Evolutionary conservation across 345 rosid genomes (phyloP), one percentile per base, ranked within the genome.

Genomic region (Isatis tinctoria): DNA sequence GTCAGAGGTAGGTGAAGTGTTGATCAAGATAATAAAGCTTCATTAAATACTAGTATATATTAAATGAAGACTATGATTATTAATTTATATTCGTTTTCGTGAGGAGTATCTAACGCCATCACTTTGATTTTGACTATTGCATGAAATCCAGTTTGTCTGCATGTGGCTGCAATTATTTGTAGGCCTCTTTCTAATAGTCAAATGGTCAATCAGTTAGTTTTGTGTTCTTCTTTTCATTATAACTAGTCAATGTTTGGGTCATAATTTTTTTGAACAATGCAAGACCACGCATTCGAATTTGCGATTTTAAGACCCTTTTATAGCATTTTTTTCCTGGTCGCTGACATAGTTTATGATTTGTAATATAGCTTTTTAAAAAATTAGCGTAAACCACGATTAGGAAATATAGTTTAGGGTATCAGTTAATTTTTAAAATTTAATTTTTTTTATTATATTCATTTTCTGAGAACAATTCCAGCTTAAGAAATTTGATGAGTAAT

Each of bases 1-100:
- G 48, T 51, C 45, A 75, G 32, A 51, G 74, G 69, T 68, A 28
- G 74, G 57, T 75, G 74, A 35, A 41, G 74, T 51, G 2, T 60
- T 68, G 74, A 67, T 47, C 14, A 66, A 74, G 60, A 47, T 43
- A n/a, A 17, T 45, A 6, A 28, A 57, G 61, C 13, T 67, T 47
- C 11, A 8, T 52, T 65, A 47, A 66, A 44, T 57, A 37, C 0
- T 8, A 73, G 9, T 2, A 36, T 1, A 22, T 22, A 1, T 41
- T 43, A 6, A 24, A 35, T 4, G 44, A 13, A 65, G 59, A 18
- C 61, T 18, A 67, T 37, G 44, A 20, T 47, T 58, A 16, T 8
- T 58, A 11, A 57, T 30, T 41, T 2, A 14, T 53, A 66, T 24
- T 74, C 33, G 73, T 57, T 35, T 74, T 65, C 65, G 76, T 63